phyloP scores from a whole-genome alignment of 805 yeast species.

The Helenozyma rhizophorensis region DNA sequence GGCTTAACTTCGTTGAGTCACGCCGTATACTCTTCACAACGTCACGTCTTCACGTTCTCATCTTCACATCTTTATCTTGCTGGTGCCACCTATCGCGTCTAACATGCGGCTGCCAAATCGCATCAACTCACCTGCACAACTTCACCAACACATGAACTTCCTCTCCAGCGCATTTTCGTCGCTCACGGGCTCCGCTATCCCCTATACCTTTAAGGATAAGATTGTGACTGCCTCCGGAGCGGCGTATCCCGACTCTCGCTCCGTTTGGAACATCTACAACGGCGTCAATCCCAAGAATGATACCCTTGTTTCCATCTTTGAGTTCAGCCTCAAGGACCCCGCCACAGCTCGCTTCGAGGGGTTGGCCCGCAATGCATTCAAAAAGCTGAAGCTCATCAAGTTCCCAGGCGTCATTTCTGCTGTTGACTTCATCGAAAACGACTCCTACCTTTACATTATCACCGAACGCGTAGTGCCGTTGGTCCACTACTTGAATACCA shows the following conservation, averaged over 20 bases:
- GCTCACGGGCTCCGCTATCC: conserved; percentile 54
- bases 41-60: too few species aligned
- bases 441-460: conserved; percentile 51
- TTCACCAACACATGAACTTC: conserved; percentile 50
- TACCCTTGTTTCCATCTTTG: conserved; percentile 59
- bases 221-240: conserved; percentile 24
- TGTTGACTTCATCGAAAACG: conserved; percentile 62
- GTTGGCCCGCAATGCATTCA: conserved; percentile 35
- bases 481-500: conserved; percentile 29
- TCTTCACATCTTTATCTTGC: too few species aligned
- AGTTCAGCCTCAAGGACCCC: conserved; percentile 47
- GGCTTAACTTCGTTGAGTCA: too few species aligned
- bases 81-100: too few species aligned
- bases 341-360: conserved; percentile 21
- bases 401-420: conserved; percentile 66
- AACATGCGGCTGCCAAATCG: too few species aligned
- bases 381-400: conserved; percentile 50
- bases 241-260: conserved; percentile 19
- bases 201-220: conserved; percentile 51
- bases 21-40: too few species aligned
- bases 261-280: conserved; percentile 61
- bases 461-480: conserved; percentile 66
- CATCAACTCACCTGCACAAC: too few species aligned
- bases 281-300: conserved; percentile 55
- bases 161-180: conserved; percentile 58